Percentiles rank a stretch among this genome's conserved stretches.
Evolutionary conservation across 106 monocot species (phyloP).

Genomic region (Vanilla planifolia): DNA sequence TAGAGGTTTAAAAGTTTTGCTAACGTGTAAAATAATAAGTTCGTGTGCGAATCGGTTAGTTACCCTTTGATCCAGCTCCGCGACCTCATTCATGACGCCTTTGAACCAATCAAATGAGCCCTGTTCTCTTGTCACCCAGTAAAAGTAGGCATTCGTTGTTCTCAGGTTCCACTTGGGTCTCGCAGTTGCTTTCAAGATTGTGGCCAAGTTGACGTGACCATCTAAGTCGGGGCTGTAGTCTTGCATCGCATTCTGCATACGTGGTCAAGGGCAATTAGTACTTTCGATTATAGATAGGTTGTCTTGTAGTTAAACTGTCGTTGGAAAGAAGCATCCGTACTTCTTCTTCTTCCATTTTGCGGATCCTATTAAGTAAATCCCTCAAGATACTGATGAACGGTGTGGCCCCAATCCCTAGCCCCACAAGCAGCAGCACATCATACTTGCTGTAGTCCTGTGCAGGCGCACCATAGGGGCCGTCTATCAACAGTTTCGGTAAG

Average conservation of each 20-base stretch:
- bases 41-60: too few relatives aligned
- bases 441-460: slow-evolving; percentile 92
- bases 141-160: slow-evolving; percentile 95
- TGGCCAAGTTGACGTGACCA: slow-evolving; percentile 33
- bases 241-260: slow-evolving; percentile 42
- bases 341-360: slow-evolving; percentile 74
- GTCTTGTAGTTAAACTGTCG: background rate
- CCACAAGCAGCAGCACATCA: slow-evolving; percentile 77
- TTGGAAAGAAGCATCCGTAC: slow-evolving; percentile 24
- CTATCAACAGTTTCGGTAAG: slow-evolving; percentile 84
- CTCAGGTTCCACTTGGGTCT: slow-evolving; percentile 48
- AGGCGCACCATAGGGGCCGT: slow-evolving; percentile 87
- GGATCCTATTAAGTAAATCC: slow-evolving; percentile 75
- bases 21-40: too few relatives aligned
- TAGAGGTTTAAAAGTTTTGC: too few relatives aligned
- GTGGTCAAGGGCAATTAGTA: background rate
- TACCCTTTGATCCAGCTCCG: slow-evolving; percentile 93
- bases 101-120: slow-evolving; percentile 98
- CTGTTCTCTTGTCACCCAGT: slow-evolving; percentile 95
- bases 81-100: slow-evolving; percentile 89
- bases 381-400: slow-evolving; percentile 96
- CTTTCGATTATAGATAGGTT: background rate
- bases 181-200: slow-evolving; percentile 32
- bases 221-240: slow-evolving; percentile 28
- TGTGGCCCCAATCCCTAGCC: slow-evolving; percentile 93